Conservation (phyloP, 108 stramenopile species). For the Bacterosira constricta region DNA sequence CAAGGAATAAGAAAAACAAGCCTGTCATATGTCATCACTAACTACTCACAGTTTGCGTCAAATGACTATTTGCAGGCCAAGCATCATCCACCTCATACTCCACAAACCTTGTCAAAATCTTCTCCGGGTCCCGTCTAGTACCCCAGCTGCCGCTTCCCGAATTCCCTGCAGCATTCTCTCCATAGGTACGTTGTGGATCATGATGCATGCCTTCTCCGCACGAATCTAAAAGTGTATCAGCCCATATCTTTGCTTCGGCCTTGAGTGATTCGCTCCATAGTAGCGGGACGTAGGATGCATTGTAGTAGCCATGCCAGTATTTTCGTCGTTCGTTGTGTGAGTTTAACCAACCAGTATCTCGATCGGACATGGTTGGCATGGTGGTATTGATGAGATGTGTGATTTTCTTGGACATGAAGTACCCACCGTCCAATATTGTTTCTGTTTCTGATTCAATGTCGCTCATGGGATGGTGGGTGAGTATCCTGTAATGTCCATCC, state of each 20-base stretch:
- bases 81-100: conserved; percentile 31
- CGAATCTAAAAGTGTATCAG: conserved; percentile 19
- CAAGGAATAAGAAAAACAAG: no score
- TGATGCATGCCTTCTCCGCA: conserved; percentile 38
- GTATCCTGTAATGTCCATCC: conserved; percentile 30
- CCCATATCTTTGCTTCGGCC: conserved; percentile 31
- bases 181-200: conserved; percentile 17
- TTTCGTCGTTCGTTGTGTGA: conserved; percentile 27
- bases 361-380: conserved; percentile 7
- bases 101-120: conserved; percentile 33
- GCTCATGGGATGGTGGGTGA: not conserved
- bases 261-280: conserved; percentile 35
- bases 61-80: conserved; percentile 34
- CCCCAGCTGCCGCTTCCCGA: conserved; percentile 29
- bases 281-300: conserved; percentile 23
- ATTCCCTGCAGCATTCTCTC: conserved; percentile 39
- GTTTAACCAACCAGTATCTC: conserved; percentile 19
- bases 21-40: no score
- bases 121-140: conserved; percentile 1
- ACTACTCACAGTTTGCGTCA: conserved; percentile 34
- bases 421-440: conserved; percentile 29
- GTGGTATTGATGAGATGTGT: conserved; percentile 34
- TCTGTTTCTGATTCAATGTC: not conserved
- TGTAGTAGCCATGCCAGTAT: conserved; percentile 29
- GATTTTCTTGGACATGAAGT: conserved; percentile 3